Evolutionary conservation across 2,329 filamentous ascomycete genomes (phyloP).

Genomic region (Fusarium solani-melongenae): DNA sequence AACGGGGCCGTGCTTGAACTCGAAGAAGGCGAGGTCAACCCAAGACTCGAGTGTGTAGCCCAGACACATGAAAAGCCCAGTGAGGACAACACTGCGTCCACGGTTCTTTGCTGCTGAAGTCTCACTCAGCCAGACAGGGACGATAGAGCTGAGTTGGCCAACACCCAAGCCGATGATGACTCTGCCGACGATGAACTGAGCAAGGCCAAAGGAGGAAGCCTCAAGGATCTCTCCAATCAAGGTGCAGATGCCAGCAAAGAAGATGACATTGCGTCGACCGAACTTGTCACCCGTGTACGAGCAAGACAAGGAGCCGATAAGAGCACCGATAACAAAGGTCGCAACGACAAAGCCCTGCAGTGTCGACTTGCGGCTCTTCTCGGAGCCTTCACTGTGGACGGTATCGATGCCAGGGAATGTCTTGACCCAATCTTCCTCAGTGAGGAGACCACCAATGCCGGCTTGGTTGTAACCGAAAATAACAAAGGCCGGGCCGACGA

Average conservation of each 20-base stretch:
- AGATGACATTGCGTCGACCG: slow-evolving; percentile 66
- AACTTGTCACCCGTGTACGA: slow-evolving; percentile 65
- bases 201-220: slow-evolving; percentile 56
- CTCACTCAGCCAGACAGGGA: slow-evolving; percentile 67
- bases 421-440: slow-evolving; percentile 67
- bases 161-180: slow-evolving; percentile 65
- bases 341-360: slow-evolving; percentile 59
- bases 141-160: slow-evolving; percentile 63
- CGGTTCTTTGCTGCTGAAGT: slow-evolving; percentile 61
- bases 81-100: slow-evolving; percentile 58
- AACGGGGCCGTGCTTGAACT: slow-evolving; percentile 34
- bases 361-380: slow-evolving; percentile 56
- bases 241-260: slow-evolving; percentile 63
- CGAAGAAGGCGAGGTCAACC: slow-evolving; percentile 58
- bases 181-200: slow-evolving; percentile 54
- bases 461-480: slow-evolving; percentile 72
- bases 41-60: slow-evolving; percentile 55
- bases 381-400: slow-evolving; percentile 58
- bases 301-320: slow-evolving; percentile 59
- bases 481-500: slow-evolving; percentile 57
- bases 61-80: slow-evolving; percentile 61
- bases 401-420: slow-evolving; percentile 61
- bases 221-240: slow-evolving; percentile 66
- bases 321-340: slow-evolving; percentile 67
- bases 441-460: slow-evolving; percentile 77